Conservation (phyloP, 2,329 filamentous ascomycete species). For the Penicillium expansum region DNA sequence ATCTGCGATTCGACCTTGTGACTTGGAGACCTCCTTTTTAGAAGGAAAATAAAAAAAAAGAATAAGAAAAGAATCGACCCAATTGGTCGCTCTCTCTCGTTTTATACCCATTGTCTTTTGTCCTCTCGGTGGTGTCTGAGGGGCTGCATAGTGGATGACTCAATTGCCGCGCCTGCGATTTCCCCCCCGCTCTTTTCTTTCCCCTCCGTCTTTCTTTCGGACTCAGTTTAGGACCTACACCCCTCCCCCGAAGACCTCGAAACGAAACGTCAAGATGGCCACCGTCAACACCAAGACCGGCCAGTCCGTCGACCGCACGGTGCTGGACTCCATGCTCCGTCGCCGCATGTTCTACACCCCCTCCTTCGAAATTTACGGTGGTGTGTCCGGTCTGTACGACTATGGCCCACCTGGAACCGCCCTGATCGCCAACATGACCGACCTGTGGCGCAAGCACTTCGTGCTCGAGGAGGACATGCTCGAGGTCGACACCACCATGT, state of each 20-base stretch:
- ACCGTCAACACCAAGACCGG: constrained; percentile 78
- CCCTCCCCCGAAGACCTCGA: constrained; percentile 34
- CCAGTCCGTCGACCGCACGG: constrained; percentile 78
- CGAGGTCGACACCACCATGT: constrained; percentile 87
- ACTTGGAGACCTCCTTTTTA: constrained; percentile 11
- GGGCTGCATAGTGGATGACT: constrained; percentile 39
- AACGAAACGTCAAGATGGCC: constrained; percentile 49
- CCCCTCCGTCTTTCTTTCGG: constrained; percentile 32
- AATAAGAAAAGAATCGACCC: constrained; percentile 6
- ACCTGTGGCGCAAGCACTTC: constrained; percentile 90
- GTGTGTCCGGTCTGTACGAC: constrained; percentile 85
- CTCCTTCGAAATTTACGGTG: constrained; percentile 92
- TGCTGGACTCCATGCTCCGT: constrained; percentile 80
- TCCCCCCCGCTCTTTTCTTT: constrained; percentile 35
- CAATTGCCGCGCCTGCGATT: constrained; percentile 33
- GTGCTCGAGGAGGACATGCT: constrained; percentile 93
- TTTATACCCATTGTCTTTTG: constrained; percentile 12
- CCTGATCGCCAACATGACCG: constrained; percentile 82
- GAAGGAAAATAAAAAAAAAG: constrained; percentile 8
- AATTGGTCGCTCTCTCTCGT: constrained; percentile 11
- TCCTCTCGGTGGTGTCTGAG: constrained; percentile 21
- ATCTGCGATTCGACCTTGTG: constrained; percentile 12
- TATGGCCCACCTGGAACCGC: constrained; percentile 87
- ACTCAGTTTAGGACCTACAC: constrained; percentile 43
- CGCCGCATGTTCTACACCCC: constrained; percentile 93